phyloP scores from a whole-genome alignment of 495 filamentous ascomycete genomes.

The Aspergillus conjunctus region DNA sequence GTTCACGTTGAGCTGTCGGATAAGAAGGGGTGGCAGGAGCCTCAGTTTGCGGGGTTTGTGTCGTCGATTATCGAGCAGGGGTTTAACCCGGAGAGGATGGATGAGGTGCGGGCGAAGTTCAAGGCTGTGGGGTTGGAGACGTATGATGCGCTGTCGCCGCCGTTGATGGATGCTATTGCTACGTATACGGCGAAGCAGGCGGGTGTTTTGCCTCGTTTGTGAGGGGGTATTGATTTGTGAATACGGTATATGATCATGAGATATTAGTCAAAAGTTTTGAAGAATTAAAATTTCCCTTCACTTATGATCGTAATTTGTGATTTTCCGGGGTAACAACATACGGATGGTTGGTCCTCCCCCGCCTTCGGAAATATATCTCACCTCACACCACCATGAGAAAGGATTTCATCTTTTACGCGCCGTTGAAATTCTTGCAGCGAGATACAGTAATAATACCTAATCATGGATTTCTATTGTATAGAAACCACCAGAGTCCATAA shows the following conservation, averaged over 20 bases:
- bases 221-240: too few species aligned
- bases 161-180: conserved; percentile 61
- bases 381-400: too few species aligned
- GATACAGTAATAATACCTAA: too few species aligned
- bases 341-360: too few species aligned
- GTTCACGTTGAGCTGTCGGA: conserved; percentile 60
- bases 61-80: conserved; percentile 64
- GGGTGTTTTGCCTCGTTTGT: conserved; percentile 19
- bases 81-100: conserved; percentile 54
- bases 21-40: conserved; percentile 61
- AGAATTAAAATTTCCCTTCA: not conserved
- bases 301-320: too few species aligned
- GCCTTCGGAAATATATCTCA: too few species aligned
- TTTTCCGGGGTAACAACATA: too few species aligned
- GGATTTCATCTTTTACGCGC: too few species aligned
- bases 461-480: too few species aligned
- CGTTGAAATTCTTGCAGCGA: too few species aligned
- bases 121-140: conserved; percentile 51
- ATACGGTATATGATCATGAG: too few species aligned
- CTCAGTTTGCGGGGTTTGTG: conserved; percentile 64
- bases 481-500: too few species aligned
- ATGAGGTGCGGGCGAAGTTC: conserved; percentile 51
- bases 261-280: not conserved
- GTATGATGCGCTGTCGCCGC: conserved; percentile 58
- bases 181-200: conserved; percentile 52